Base-by-base conservation (phyloP, 148 eudicot genomes). In the Rhododendron mucronatum region DNA sequence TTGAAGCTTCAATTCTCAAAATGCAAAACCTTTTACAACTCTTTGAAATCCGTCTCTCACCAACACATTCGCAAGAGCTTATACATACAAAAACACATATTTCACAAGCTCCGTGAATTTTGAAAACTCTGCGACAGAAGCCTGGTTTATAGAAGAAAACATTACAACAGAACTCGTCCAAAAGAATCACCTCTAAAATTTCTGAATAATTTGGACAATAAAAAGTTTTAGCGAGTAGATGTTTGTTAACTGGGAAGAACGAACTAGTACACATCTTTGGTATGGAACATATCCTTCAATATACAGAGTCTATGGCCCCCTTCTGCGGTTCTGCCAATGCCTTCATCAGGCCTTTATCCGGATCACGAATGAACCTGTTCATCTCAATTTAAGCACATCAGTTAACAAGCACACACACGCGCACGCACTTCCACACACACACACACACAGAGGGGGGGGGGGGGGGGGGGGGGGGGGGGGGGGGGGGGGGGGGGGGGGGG, bases 361-460 rank as follows among this genome's bases (percentile, higher is more conserved):
- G 23, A 92, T 55, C 83, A 92, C 91, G 84, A 96, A 95, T 8
- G 99, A 96, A 92, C 99, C 99, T 96, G 96, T 84, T 84, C 85
- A 90, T 63, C 61, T 44, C 50, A 80, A 87, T 83, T 48, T 35
- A 33, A 86, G 61, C 48, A 67, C 23, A 61, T 69, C 39, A 67
- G 63, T 48, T 39, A 78, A 44, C 33, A 71, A 6, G 10, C 5
- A 35, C 74, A 57, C 13, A 45, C 41, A 5, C 7, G 0, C 44
- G 16, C 20, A 3, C 44, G 37, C 13, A 33, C 4, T 13, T 51
- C 13, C 4, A 21, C 7, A 28, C n/a, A 44, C 39, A 21, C 3
- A 81, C 8, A 30, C 3, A 81, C 37, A 7, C 13, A 55, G 11
- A 81, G 12, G 30, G 0, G 0, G 30, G 30, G 30, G 30, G 30